Evolutionary conservation across 306 rosid genomes (phyloP), one percentile per base, ranked within the genome.

Genomic region (Glycine soja): DNA sequence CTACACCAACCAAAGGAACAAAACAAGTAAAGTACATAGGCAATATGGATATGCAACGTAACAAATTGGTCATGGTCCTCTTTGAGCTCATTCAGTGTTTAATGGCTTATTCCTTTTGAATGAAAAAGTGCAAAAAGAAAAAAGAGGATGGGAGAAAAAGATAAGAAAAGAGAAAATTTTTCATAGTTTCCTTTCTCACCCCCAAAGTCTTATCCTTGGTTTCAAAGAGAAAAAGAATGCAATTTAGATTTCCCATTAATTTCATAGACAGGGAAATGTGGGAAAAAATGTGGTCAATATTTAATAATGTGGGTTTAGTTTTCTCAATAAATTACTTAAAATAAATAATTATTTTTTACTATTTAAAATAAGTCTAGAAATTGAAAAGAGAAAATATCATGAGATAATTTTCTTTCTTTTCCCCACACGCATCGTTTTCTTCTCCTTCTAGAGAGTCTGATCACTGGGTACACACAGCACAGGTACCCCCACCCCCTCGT

Each of bases 401-500:
- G 51, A 3, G 14, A 67, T 43, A 43, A 62, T 70, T 70, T 70
- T 0, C 30, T 42, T 42, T 7, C 9, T 7, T 6, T 6, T 3
- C 45, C 67, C 59, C 18, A 82, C 34, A 75, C 18, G 68, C 66
- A 75, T 82, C 72, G 3, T 70, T 74, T 67, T 76, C 75, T 46
- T 58, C 80, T 64, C 56, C 80, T 82, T 73, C 30, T 24, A 24
- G 30, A 19, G 24, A 24, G 30, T 24, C 30, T 24, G 30, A 24
- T 24, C 74, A 77, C 53, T 30, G 51, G 34, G 48, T 58, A 79
- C 78, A 8, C 40, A 61, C 14, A 30, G 1, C 70, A 69, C 43
- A 59, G 78, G 70, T 75, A 77, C 77, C 87, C 83, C 10, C 19
- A 78, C 90, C 84, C 87, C 82, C 83, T 83, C 92, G 93, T 89